Percentiles rank a stretch among this genome's conserved stretches.
Conservation (phyloP, 2,329 filamentous ascomycete species). For the Monilinia fructigena region DNA sequence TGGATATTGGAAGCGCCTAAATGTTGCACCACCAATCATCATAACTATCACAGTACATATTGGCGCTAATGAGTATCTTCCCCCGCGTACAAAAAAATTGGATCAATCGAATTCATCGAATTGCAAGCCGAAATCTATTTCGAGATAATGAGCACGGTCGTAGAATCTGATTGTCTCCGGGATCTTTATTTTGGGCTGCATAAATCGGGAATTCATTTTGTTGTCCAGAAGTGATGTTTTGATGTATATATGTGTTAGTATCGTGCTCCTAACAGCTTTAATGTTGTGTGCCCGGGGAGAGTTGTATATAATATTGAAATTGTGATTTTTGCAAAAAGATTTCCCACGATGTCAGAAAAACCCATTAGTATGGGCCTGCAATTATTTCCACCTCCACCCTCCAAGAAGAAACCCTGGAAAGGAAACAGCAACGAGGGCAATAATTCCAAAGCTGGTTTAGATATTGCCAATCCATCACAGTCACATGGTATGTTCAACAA, state of each 20-base stretch:
- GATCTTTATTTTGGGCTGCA: slow-evolving; percentile 24
- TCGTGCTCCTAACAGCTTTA: slow-evolving; percentile 13
- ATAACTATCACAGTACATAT: slow-evolving; percentile 19
- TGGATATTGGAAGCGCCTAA: slow-evolving; percentile 19
- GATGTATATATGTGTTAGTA: slow-evolving; percentile 24
- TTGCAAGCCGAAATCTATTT: slow-evolving; percentile 21
- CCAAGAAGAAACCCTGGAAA: slow-evolving; percentile 35
- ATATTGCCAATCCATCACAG: slow-evolving; percentile 28
- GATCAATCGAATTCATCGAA: slow-evolving; percentile 13
- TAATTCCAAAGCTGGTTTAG: slow-evolving; percentile 31
- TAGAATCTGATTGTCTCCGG: slow-evolving; percentile 13
- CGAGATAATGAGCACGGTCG: slow-evolving; percentile 14
- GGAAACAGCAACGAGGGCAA: slow-evolving; percentile 35
- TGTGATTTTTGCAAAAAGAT: slow-evolving; percentile 6
- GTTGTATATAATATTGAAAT: slow-evolving; percentile 16
- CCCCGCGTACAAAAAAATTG: slow-evolving; percentile 22
- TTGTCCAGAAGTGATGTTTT: slow-evolving; percentile 1
- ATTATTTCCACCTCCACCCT: slow-evolving; percentile 39
- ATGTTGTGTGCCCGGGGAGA: slow-evolving; percentile 6
- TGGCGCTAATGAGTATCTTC: slow-evolving; percentile 24
- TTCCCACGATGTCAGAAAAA: slow-evolving; percentile 33
- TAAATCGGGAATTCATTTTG: slow-evolving; percentile 7
- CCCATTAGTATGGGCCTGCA: slow-evolving; percentile 37
- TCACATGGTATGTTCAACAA: slow-evolving; percentile 30
- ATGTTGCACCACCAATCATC: slow-evolving; percentile 18